Base-by-base conservation (phyloP, 805 yeast genomes). In the Kluyveromyces siamensis region DNA sequence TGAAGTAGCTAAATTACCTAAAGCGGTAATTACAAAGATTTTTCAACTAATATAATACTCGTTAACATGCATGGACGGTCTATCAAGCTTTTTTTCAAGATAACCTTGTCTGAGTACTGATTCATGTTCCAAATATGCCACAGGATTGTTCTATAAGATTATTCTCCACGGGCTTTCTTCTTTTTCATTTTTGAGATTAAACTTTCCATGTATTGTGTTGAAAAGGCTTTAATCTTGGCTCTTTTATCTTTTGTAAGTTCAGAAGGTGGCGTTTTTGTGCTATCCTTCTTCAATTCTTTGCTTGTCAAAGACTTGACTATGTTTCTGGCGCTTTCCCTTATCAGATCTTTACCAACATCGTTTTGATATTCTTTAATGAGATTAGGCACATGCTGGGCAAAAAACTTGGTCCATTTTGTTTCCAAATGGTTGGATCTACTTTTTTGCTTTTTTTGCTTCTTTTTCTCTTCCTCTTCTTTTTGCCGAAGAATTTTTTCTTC, bases 341-440 rank as follows among this genome's bases (percentile, higher is more conserved):
- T 60, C 48, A 79, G 74, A 5, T 85, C 95, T 50, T 79, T 81
- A 5, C 88, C 89, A 19, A 91, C 71, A 47, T 80, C 81, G 2
- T 71, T 61, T 54, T 79, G 83, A 63, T 84, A 79, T 55, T 77
- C 79, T 54, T 81, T 80, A 48, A 90, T 72, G 59, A 85, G 65
- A 58, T 89, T 88, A 9, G 97, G 97, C 10, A 91, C 85, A 55
- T 79, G 72, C 14, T 73, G 67, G 1, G 96, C 97, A 61, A 91
- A 79, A 44, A 63, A 63, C 27, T 55, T 62, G 40, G 61, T 61
- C 76, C 76, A 72, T 38, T 59, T 57, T 48, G 57, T 61, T 44
- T 61, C 66, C 40, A 60, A 37, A 44, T 53, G 46, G 27, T 50
- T 54, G 3, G 46, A 44, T 25, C 50, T 54, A 9, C 51, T 41